Evolutionary conservation across 208 protist genomes (phyloP).

Genomic region (Angomonas deanei): DNA sequence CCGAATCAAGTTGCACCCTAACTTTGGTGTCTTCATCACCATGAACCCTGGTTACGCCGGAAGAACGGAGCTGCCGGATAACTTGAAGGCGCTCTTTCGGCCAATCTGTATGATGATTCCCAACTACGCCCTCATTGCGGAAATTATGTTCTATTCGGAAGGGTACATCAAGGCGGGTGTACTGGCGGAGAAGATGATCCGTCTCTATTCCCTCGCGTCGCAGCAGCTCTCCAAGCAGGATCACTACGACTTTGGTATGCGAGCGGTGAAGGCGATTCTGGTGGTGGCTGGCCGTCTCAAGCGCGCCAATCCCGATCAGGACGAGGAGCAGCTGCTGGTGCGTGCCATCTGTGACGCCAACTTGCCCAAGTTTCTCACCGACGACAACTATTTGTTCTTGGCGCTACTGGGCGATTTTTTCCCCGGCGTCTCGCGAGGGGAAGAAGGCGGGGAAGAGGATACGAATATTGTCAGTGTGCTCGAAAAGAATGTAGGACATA

Average conservation of each 20-base stretch:
- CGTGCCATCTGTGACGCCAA: conserved; percentile 90
- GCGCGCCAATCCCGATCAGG: conserved; percentile 69
- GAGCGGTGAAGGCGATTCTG: conserved; percentile 93
- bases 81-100: conserved; percentile 95
- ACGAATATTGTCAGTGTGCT: conserved; percentile 49
- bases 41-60: conserved; percentile 98
- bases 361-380: conserved; percentile 90
- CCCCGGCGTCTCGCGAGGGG: conserved; percentile 43
- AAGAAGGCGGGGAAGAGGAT: not conserved
- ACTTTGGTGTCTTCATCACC: conserved; percentile 96
- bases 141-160: conserved; percentile 97
- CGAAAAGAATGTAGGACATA: conserved; percentile 26
- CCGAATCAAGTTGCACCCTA: conserved; percentile 84
- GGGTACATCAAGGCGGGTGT: conserved; percentile 91
- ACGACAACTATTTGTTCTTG: conserved; percentile 88
- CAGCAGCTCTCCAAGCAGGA: conserved; percentile 95
- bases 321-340: conserved; percentile 91
- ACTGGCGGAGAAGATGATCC: conserved; percentile 93
- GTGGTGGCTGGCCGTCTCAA: conserved; percentile 90
- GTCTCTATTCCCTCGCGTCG: conserved; percentile 90
- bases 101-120: conserved; percentile 97
- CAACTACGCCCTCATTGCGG: conserved; percentile 94
- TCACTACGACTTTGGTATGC: conserved; percentile 96
- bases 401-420: conserved; percentile 92
- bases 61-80: conserved; percentile 95